Evolutionary conservation across 331 rosid genomes (phyloP).

Genomic region (Pyrus hybrid): DNA sequence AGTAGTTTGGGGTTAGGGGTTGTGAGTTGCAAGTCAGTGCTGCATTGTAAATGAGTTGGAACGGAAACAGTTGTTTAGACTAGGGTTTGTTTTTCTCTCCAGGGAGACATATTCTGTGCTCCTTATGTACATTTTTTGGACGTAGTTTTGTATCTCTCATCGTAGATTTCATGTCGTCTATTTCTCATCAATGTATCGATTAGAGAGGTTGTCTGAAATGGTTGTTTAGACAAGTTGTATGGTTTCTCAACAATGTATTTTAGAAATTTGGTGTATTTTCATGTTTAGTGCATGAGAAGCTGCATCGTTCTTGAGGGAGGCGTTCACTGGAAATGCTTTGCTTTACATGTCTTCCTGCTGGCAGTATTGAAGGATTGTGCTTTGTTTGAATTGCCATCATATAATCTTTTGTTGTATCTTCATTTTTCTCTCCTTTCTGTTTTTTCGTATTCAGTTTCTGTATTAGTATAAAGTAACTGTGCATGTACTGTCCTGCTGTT

Average conservation of each 20-base stretch:
- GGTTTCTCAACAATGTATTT: neutral
- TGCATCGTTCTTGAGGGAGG: neutral
- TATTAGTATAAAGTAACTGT: neutral
- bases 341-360: neutral
- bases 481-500: neutral
- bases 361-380: neutral
- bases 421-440: neutral
- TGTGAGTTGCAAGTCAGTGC: neutral
- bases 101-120: neutral
- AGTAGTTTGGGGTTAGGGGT: constrained; percentile 4
- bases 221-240: neutral
- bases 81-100: neutral
- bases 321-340: neutral
- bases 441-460: too few species aligned
- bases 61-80: neutral
- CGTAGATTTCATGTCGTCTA: neutral
- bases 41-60: neutral
- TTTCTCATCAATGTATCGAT: neutral
- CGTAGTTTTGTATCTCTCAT: constrained; percentile 4
- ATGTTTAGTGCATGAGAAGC: neutral
- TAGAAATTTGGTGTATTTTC: neutral
- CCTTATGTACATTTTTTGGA: neutral
- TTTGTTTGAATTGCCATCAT: neutral
- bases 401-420: neutral
- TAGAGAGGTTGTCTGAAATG: neutral